phyloP scores from a whole-genome alignment of 805 yeast species.

The Debaryomyces prosopidis region DNA sequence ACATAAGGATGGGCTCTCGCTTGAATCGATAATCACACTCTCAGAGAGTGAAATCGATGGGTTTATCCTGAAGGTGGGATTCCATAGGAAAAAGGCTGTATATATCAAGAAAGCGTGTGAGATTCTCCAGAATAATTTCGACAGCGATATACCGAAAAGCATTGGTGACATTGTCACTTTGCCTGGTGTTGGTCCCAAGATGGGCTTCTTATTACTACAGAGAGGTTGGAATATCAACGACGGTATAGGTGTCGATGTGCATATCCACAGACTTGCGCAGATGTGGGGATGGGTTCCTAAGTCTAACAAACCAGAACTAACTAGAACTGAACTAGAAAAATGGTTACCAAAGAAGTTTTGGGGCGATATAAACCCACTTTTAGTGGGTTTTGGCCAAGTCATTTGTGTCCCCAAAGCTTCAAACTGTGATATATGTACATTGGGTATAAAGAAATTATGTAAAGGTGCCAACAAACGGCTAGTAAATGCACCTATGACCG shows the following conservation, averaged over 20 bases:
- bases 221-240: conserved; percentile 73
- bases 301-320: conserved; percentile 69
- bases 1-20: conserved; percentile 51
- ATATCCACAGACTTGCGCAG: conserved; percentile 75
- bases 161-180: conserved; percentile 63
- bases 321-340: conserved; percentile 63
- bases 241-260: conserved; percentile 96
- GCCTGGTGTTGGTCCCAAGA: conserved; percentile 96
- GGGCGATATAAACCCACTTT: conserved; percentile 80
- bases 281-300: conserved; percentile 76
- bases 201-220: conserved; percentile 83
- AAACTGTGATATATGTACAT: conserved; percentile 70
- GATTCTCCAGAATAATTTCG: conserved; percentile 48
- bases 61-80: conserved; percentile 80
- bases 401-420: conserved; percentile 72
- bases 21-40: conserved; percentile 52
- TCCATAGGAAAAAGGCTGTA: conserved; percentile 75
- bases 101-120: conserved; percentile 65
- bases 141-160: conserved; percentile 72
- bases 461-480: conserved; percentile 53
- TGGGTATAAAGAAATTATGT: conserved; percentile 57
- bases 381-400: conserved; percentile 94
- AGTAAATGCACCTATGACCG: conserved; percentile 24
- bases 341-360: conserved; percentile 78
- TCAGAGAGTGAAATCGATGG: conserved; percentile 60